Base-by-base conservation (phyloP, 129 eudicot species). In the Pittosporum tobira region DNA sequence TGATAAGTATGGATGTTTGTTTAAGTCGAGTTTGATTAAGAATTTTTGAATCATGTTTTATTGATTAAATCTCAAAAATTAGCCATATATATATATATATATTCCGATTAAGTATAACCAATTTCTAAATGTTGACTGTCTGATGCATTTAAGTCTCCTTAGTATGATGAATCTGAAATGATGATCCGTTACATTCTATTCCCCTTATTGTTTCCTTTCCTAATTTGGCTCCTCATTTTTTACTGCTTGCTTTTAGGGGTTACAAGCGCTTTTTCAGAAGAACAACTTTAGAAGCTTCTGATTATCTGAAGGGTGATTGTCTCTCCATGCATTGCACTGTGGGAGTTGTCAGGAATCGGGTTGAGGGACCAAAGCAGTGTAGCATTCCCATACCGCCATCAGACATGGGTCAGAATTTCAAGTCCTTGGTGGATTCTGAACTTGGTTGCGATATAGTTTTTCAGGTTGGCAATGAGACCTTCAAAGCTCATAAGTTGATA, bases 211-310 rank as follows among this genome's bases (percentile, higher is more conserved):
- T 31, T 57, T 6, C 5, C 7, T n/a, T 59, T 9, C 6, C 22
- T 23, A 26, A 18, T 40, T 30, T 38, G 59, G 57, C 47, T 56
- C 49, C 38, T 53, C 14, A 62, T 62, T 46, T 38, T 45, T 44
- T 52, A 3, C 19, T 69, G 43, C 40, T 40, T 70, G 28, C 46
- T 73, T 71, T 64, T 79, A 88, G 96, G 96, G 96, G 96, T 45
- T 88, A 84, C 79, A 88, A 88, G 52, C 91, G 90, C 10, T 88
- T 88, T 62, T 84, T 84, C 63, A 84, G 78, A 57, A 81, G 90
- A 59, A 34, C 68, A 4, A 34, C 71, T 55, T 65, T 88, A 48
- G 96, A 88, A 70, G 59, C 81, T 47, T 88, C 96, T 1, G 85
- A 81, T 34, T 84, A 71, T 71, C 67, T 88, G 38, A 84, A 80